phyloP scores from a whole-genome alignment of 306 rosid species.

The Luffa acutangula region DNA sequence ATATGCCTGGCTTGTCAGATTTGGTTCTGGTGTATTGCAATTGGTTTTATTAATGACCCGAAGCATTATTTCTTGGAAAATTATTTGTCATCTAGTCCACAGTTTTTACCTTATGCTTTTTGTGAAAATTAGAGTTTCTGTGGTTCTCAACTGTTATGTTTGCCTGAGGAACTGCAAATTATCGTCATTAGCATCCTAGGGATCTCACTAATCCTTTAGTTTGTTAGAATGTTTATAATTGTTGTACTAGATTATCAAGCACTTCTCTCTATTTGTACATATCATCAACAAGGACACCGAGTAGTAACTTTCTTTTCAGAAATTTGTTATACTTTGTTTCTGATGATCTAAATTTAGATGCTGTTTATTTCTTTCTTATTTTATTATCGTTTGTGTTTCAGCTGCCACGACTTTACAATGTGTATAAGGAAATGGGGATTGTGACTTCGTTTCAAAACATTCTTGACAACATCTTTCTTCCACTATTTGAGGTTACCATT shows the following conservation, averaged over 20 bases:
- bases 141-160: not conserved
- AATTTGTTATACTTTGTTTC: not conserved
- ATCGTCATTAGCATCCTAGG: not conserved
- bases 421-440: constrained; percentile 97
- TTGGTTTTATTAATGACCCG: not conserved
- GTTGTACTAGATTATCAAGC: not conserved
- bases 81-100: not conserved
- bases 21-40: not conserved
- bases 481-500: constrained; percentile 87
- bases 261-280: not conserved
- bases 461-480: constrained; percentile 93
- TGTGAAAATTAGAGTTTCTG: not conserved
- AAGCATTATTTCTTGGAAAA: not conserved
- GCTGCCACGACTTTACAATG: constrained; percentile 87
- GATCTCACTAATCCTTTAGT: not conserved
- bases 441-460: constrained; percentile 94
- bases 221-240: not conserved
- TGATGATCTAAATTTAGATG: not conserved
- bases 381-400: constrained; percentile 22
- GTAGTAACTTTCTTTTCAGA: not conserved
- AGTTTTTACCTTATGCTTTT: not conserved
- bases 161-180: not conserved
- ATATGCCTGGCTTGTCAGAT: constrained; percentile 1
- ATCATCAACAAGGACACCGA: not conserved
- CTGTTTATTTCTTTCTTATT: constrained; percentile 5